These are phyloP conservation scores for Tubosaeta sp. DNA, from an alignment of 768 basidiomycete genomes.

Conservation along the genomic window DNA sequence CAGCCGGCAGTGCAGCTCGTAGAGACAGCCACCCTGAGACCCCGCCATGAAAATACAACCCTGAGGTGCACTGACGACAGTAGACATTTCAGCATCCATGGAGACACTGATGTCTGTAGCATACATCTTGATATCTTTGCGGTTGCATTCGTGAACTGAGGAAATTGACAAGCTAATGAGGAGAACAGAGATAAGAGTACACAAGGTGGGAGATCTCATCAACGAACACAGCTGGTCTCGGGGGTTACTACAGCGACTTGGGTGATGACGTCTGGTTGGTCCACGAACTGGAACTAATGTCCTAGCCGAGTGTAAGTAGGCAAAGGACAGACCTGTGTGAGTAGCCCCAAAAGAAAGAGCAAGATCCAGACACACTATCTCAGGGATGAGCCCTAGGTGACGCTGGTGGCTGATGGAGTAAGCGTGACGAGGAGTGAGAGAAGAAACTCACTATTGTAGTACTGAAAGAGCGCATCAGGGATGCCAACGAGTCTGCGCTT, in stretches of 20 bases:
- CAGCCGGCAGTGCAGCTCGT: conserved; percentile 89
- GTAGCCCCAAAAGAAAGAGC: conserved; percentile 93
- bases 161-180: conserved; percentile 74
- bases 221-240: conserved; percentile 83
- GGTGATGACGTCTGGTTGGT: conserved; percentile 86
- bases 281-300: conserved; percentile 82
- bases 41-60: conserved; percentile 93
- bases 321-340: conserved; percentile 68
- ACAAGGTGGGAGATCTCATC: conserved; percentile 90
- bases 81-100: conserved; percentile 81
- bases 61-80: conserved; percentile 70
- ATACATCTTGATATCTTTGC: conserved; percentile 82
- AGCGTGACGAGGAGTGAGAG: not conserved
- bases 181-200: conserved; percentile 77
- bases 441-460: conserved; percentile 60
- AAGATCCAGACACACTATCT: conserved; percentile 89
- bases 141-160: conserved; percentile 39
- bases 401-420: conserved; percentile 49
- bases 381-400: conserved; percentile 83
- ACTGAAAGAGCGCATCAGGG: conserved; percentile 73
- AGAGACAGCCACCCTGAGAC: conserved; percentile 79
- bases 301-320: conserved; percentile 49
- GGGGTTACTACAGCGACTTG: conserved; percentile 82
- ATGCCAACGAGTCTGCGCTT: conserved; percentile 73
- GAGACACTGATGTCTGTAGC: conserved; percentile 80